phyloP scores from a whole-genome alignment of 2,329 filamentous ascomycete genomes.

The Trichoderma lentiforme region DNA sequence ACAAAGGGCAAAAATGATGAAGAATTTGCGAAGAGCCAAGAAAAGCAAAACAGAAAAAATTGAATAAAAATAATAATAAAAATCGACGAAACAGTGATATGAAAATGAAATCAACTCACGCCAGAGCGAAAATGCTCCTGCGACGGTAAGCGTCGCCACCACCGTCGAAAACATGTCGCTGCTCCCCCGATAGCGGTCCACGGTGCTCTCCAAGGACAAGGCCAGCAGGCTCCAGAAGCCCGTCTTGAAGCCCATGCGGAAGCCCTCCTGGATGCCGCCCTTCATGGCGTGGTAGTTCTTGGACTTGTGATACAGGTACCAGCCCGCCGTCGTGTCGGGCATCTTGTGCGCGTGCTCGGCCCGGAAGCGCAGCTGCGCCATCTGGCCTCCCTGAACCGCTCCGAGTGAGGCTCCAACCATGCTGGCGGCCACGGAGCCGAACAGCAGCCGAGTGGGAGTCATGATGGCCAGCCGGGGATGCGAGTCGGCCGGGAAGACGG shows the following conservation, averaged over 20 bases:
- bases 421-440: conserved; percentile 62
- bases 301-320: conserved; percentile 98
- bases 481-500: conserved; percentile 28
- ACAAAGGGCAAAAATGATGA: neutral
- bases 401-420: conserved; percentile 69
- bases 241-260: conserved; percentile 69
- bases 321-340: conserved; percentile 75
- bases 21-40: neutral
- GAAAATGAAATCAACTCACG: conserved; percentile 51
- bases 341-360: conserved; percentile 96
- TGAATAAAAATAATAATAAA: neutral
- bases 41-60: neutral
- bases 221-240: conserved; percentile 71
- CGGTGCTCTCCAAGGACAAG: conserved; percentile 77
- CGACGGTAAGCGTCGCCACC: conserved; percentile 77
- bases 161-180: conserved; percentile 79
- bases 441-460: conserved; percentile 61
- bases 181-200: conserved; percentile 59
- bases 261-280: conserved; percentile 73
- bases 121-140: conserved; percentile 82
- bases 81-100: neutral
- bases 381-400: conserved; percentile 67
- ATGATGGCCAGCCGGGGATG: conserved; percentile 58
- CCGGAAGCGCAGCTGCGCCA: conserved; percentile 77
- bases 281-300: conserved; percentile 89